Conservation (phyloP, 2,329 filamentous ascomycete genomes). For the Colletotrichum costaricense region DNA sequence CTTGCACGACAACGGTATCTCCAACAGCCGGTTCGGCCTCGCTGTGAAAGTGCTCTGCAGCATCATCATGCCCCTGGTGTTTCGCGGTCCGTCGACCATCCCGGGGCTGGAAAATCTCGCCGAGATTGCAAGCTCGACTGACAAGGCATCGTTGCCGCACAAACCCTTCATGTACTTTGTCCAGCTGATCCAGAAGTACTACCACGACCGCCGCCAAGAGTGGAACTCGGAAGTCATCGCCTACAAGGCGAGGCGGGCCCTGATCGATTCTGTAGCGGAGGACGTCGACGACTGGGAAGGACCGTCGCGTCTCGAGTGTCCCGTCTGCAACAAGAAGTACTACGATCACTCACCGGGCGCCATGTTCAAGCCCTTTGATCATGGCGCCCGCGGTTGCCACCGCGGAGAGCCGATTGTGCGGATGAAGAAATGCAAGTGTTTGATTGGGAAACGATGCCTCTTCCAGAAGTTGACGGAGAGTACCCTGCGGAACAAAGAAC, state of each 20-base stretch:
- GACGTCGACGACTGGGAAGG: not conserved
- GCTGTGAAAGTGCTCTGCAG: not conserved
- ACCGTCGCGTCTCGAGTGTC: not conserved
- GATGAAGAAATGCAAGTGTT: slow-evolving; percentile 12
- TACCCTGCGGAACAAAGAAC: not conserved
- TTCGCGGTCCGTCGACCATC: not conserved
- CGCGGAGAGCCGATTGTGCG: slow-evolving; percentile 23
- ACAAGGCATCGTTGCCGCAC: not conserved
- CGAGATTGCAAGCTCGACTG: not conserved
- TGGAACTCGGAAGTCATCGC: slow-evolving; percentile 14
- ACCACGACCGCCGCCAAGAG: slow-evolving; percentile 2
- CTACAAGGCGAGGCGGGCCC: slow-evolving; percentile 11
- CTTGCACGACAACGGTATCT: slow-evolving; percentile 27
- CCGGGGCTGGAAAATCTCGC: slow-evolving; percentile 10
- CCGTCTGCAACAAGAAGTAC: slow-evolving; percentile 9
- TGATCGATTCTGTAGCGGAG: not conserved
- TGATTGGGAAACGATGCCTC: slow-evolving; percentile 23
- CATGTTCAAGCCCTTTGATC: not conserved
- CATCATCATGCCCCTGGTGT: slow-evolving; percentile 16
- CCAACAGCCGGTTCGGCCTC: slow-evolving; percentile 8
- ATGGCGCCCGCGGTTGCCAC: not conserved
- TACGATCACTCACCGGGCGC: not conserved
- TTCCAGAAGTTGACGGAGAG: slow-evolving; percentile 20
- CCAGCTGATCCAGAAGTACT: slow-evolving; percentile 8
- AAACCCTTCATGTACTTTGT: not conserved